phyloP scores from a whole-genome alignment of 2,329 filamentous ascomycete genomes.

The Ophiostoma sp. region DNA sequence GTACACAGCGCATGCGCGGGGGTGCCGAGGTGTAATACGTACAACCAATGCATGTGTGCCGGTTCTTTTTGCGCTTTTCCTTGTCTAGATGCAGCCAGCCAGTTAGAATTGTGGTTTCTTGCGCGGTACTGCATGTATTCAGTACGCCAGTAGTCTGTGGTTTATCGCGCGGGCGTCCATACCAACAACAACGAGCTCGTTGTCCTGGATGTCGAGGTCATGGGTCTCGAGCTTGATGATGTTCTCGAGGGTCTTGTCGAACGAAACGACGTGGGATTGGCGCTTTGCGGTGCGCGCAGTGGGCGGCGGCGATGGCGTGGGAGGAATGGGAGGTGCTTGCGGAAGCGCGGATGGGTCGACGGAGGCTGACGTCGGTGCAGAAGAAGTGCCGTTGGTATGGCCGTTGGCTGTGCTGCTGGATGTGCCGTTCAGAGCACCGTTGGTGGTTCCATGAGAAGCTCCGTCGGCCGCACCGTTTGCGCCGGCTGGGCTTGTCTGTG shows the following conservation, averaged over 20 bases:
- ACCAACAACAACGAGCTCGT: slow-evolving; percentile 28
- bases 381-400: not conserved
- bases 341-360: not conserved
- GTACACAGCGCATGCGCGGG: not conserved
- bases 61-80: slow-evolving; percentile 31
- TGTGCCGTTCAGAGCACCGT: not conserved
- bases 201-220: slow-evolving; percentile 31
- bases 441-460: not conserved
- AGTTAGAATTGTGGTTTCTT: not conserved
- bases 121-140: not conserved
- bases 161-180: not conserved
- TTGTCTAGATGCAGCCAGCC: slow-evolving; percentile 27
- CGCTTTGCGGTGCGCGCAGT: slow-evolving; percentile 21
- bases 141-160: not conserved
- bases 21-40: not conserved
- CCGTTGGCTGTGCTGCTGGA: not conserved
- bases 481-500: not conserved
- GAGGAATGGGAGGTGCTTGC: not conserved
- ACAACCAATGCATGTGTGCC: slow-evolving; percentile 27
- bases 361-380: not conserved
- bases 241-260: slow-evolving; percentile 32
- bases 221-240: slow-evolving; percentile 30
- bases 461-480: not conserved
- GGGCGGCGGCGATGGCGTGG: slow-evolving; percentile 6
- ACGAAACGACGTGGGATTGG: slow-evolving; percentile 30